Base-by-base conservation (phyloP, 1,284 basidiomycete species). In the Moesziomyces globuligerus region DNA sequence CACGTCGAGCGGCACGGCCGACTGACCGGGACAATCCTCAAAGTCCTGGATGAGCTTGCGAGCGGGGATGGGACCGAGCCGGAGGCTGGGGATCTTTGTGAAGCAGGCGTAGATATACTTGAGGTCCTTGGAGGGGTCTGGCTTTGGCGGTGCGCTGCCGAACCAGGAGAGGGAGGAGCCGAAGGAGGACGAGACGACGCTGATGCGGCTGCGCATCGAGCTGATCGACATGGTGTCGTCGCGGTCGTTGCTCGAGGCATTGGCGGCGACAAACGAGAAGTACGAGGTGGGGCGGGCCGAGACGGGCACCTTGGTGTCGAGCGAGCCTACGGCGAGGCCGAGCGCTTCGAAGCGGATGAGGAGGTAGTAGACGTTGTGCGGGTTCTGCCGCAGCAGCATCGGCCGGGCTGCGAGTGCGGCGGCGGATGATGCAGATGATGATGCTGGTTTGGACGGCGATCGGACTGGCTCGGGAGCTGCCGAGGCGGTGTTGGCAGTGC, bases 101-200 rank as follows among this genome's bases (percentile, higher is more conserved):
- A 94, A 91, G 78, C 89, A 87, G 79, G 91, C 91, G 84, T 89
- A 94, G 72, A 94, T 86, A 83, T 89, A 93, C 80, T 89, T 92
- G 83, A 94, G 87, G 75, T 93, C 66, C 23, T 44, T 59, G 9
- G 70, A 89, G 4, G 86, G 81, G 62, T 93, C 90, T 52, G 90
- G 55, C 6, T 52, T 55, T 37, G 18, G 28, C 26, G 18, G 15
- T 4, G 45, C 34, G 3, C 25, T 26, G 24, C 50, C 41, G 23
- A 68, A 66, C 76, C 74, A 78, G 23, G 72, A 71, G 26, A 60
- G 34, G 18, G 66, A 58, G 18, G 54, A 50, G 50, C 50, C 54
- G 48, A 64, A 92, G 15, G 92, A 86, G 34, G 85, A 86, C 18
- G 91, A 92, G 17, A 93, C 88, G 23, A 86, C 88, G 41, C 91